A percentile compares a stretch with the other conserved stretches of the same genome.
Conservation (phyloP, 768 basidiomycete species). For the Vararia minispora region DNA sequence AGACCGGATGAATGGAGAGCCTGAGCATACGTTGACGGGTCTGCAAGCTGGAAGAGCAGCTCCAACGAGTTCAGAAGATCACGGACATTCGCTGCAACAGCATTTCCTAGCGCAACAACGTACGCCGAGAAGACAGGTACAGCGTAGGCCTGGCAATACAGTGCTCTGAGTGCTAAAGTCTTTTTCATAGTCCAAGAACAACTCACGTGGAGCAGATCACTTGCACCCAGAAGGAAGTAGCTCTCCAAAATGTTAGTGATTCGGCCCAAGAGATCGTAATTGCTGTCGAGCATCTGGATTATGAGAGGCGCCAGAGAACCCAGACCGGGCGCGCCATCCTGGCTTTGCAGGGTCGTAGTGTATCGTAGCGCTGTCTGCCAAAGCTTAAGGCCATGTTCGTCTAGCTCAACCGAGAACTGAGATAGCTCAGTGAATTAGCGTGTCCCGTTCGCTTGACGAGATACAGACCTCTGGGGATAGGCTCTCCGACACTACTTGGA, state of each 20-base stretch:
- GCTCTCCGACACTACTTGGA: conserved; percentile 57
- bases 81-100: conserved; percentile 46
- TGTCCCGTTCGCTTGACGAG: background rate
- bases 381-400: conserved; percentile 66
- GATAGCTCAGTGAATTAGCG: background rate
- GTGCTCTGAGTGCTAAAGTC: too few species aligned
- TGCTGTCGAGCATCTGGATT: conserved; percentile 46
- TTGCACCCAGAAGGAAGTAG: conserved; percentile 65
- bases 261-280: conserved; percentile 66
- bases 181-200: too few species aligned
- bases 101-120: conserved; percentile 36
- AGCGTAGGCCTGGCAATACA: conserved; percentile 48
- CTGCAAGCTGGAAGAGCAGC: conserved; percentile 52
- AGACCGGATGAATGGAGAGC: conserved; percentile 65
- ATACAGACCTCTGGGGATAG: conserved; percentile 38
- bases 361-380: conserved; percentile 69
- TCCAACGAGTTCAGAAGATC: conserved; percentile 50
- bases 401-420: conserved; percentile 57
- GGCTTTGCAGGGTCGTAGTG: conserved; percentile 37
- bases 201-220: conserved; percentile 50
- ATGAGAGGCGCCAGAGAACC: conserved; percentile 56
- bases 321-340: conserved; percentile 38
- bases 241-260: conserved; percentile 60
- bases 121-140: conserved; percentile 49
- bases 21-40: conserved; percentile 58